A percentile compares a stretch with the other conserved stretches of the same genome.
Conservation (phyloP, 352 stramenopile species). For the Pythium phragmiticola region DNA sequence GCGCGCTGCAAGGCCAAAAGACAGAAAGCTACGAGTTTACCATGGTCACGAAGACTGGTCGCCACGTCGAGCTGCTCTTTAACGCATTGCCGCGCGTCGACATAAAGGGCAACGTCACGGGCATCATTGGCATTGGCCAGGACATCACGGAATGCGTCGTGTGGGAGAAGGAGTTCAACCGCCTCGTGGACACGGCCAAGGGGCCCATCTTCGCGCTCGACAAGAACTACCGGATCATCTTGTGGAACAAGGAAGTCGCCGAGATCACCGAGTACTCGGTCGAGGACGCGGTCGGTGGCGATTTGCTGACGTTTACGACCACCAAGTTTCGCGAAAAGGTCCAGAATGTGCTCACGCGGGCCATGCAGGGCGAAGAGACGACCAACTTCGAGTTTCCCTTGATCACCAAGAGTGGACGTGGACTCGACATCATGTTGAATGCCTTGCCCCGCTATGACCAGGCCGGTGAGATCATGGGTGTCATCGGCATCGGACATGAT, state of each 20-base stretch:
- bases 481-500: conserved; percentile 80
- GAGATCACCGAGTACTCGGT: conserved; percentile 88
- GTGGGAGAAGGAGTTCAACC: conserved; percentile 80
- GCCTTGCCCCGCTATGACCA: conserved; percentile 73
- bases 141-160: conserved; percentile 81
- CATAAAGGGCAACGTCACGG: conserved; percentile 55
- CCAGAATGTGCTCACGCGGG: conserved; percentile 62
- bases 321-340: conserved; percentile 65
- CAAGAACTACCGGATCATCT: conserved; percentile 73
- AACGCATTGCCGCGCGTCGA: conserved; percentile 76
- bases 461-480: conserved; percentile 64
- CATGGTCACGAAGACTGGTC: conserved; percentile 75
- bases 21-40: conserved; percentile 83
- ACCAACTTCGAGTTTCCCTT: conserved; percentile 87
- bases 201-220: conserved; percentile 85
- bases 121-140: conserved; percentile 79
- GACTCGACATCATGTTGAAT: conserved; percentile 82
- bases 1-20: conserved; percentile 60
- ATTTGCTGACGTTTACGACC: conserved; percentile 71
- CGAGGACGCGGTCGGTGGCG: conserved; percentile 81
- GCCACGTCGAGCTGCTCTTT: conserved; percentile 73
- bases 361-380: conserved; percentile 59
- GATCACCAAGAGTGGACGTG: conserved; percentile 66
- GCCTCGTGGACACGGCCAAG: conserved; percentile 81
- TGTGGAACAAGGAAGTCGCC: conserved; percentile 93